Percentiles rank a stretch among this genome's conserved stretches.
phyloP scores from a whole-genome alignment of 306 rosid genomes.

The Trifolium repens region DNA sequence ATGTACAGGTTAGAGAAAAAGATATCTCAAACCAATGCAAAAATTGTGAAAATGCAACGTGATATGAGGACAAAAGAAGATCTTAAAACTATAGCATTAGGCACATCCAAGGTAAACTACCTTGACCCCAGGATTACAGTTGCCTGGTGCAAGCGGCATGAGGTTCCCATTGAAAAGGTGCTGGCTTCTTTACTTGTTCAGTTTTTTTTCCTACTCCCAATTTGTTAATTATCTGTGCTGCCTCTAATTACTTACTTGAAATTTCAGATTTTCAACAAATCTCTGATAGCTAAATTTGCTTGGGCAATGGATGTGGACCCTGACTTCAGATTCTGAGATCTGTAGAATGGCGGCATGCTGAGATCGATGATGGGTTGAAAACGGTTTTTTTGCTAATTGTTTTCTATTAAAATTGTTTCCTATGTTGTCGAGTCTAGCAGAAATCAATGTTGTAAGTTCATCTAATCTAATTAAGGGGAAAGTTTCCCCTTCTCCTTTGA shows the following conservation, averaged over 20 bases:
- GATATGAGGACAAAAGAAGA: constrained; percentile 94
- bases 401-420: constrained; percentile 46
- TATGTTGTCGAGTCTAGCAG: constrained; percentile 44
- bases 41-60: constrained; percentile 76
- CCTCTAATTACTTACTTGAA: constrained; percentile 36
- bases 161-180: constrained; percentile 97
- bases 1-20: constrained; percentile 77
- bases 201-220: background rate
- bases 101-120: constrained; percentile 95
- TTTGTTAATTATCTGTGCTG: constrained; percentile 9
- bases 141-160: constrained; percentile 99
- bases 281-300: constrained; percentile 83
- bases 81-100: constrained; percentile 90
- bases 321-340: constrained; percentile 87
- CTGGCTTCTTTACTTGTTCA: constrained; percentile 25
- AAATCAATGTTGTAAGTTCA: constrained; percentile 64
- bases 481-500: constrained; percentile 50
- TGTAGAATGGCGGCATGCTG: constrained; percentile 35
- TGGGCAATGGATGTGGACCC: constrained; percentile 99
- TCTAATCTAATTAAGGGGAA: constrained; percentile 86
- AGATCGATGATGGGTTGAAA: constrained; percentile 22
- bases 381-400: constrained; percentile 39
- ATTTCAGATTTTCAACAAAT: constrained; percentile 87
- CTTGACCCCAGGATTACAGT: constrained; percentile 98
- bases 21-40: constrained; percentile 74